These are phyloP conservation scores for sorghum (Sorghum bicolor) DNA, from an alignment of 176 grass and related monocot genomes.

Conservation along the genomic window Sorghum_bicolor_NCBIv3 NC_012870.2:73034501-73035000, in stretches of 20 bases:
- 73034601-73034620: not conserved
- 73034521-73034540: conserved; percentile 13
- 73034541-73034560: conserved; percentile 9
- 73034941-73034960: too few species aligned
- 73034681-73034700: not conserved
- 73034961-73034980: too few species aligned
- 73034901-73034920: too few species aligned
- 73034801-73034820: too few species aligned
- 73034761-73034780: too few species aligned
- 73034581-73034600: conserved; percentile 23
- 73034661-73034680: not conserved
- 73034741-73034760: too few species aligned
- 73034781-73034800: too few species aligned
- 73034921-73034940: too few species aligned
- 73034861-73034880: too few species aligned
- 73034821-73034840: too few species aligned
- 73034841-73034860: too few species aligned
- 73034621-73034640: not conserved
- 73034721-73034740: not conserved
- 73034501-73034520: not conserved
- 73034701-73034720: not conserved
- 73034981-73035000: not conserved
- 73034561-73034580: conserved; percentile 12
- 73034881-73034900: too few species aligned
- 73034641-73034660: conserved; percentile 13